phyloP scores from a whole-genome alignment of 2,329 filamentous ascomycete species.

The Emericellopsis cladophorae region DNA sequence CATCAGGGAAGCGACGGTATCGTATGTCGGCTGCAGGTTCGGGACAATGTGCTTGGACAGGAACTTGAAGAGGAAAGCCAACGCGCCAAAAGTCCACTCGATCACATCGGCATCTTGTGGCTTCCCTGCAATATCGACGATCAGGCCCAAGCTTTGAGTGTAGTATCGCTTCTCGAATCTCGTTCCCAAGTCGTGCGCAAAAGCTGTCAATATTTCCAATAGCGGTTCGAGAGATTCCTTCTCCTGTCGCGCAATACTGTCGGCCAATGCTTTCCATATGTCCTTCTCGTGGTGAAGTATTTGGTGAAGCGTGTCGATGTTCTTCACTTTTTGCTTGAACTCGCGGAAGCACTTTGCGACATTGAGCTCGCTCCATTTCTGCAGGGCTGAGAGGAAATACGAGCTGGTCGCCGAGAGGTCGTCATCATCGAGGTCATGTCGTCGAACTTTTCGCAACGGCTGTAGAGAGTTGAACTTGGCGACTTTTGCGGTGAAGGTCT shows the following conservation, averaged over 20 bases:
- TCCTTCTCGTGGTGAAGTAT: conserved; percentile 81
- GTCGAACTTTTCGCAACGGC: conserved; percentile 78
- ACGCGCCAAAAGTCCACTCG: conserved; percentile 90
- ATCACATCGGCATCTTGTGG: conserved; percentile 77
- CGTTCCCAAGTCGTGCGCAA: conserved; percentile 83
- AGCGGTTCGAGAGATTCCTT: conserved; percentile 74
- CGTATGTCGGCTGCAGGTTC: conserved; percentile 72
- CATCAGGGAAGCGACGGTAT: conserved; percentile 71
- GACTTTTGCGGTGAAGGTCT: conserved; percentile 83
- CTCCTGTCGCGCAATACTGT: conserved; percentile 68
- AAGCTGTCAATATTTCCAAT: conserved; percentile 76
- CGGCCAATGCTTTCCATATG: conserved; percentile 66
- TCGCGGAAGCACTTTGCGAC: conserved; percentile 67
- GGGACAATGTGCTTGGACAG: conserved; percentile 77
- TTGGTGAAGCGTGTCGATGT: conserved; percentile 83
- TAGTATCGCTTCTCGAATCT: conserved; percentile 79
- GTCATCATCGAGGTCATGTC: conserved; percentile 70
- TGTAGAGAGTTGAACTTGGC: conserved; percentile 82
- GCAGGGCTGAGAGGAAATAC: conserved; percentile 70
- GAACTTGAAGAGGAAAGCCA: conserved; percentile 97
- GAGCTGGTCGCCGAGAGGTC: conserved; percentile 68
- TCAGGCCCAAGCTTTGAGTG: conserved; percentile 56
- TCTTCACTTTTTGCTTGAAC: conserved; percentile 65
- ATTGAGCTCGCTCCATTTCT: conserved; percentile 88
- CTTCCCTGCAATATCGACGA: conserved; percentile 66